Base-by-base conservation (phyloP, 345 rosid genomes). In the Gossypium stocksii region DNA sequence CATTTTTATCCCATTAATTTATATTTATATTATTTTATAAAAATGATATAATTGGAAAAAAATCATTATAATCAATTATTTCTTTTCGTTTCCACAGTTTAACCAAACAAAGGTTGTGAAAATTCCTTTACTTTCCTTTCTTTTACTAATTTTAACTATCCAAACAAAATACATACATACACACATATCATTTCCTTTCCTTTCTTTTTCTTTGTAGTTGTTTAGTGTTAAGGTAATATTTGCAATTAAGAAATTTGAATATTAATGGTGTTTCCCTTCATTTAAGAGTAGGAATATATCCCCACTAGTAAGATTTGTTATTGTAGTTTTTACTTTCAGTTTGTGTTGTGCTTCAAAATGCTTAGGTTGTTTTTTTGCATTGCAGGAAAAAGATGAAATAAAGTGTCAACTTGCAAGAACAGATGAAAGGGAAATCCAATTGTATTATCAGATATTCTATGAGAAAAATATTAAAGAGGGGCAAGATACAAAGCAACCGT, bases 361-460 rank as follows among this genome's bases (percentile, higher is more conserved):
- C 41, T 34, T 34, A 34, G 41, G 41, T 34, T 34, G 7, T 62
- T 70, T 29, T 67, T 73, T 29, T 67, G 64, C 81, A 70, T 65
- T 80, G 72, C 78, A 96, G 99, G 93, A 90, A 72, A 94, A 90
- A 74, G 78, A 38, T 3, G 89, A 70, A 79, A 84, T 91, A 17
- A 2, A 1, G 59, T 83, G 20, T 60, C 70, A 6, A 74, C 86
- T 87, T 76, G 94, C 88, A 13, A 79, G 66, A 70, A 83, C 1
- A 76, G 95, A 93, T 83, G 86, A 86, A 8, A 81, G 15, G 72
- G 99, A 91, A 85, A 90, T 93, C 60, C 93, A 84, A 77, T 9
- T 77, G 75, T 96, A 70, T 78, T 96, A 91, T 82, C 85, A 86
- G 85, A 78, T 73, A 9, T 93, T 86, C 81, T 96, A 87, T 62